phyloP scores from a whole-genome alignment of 805 yeast species.

The Saccharomycopsis capsularis region DNA sequence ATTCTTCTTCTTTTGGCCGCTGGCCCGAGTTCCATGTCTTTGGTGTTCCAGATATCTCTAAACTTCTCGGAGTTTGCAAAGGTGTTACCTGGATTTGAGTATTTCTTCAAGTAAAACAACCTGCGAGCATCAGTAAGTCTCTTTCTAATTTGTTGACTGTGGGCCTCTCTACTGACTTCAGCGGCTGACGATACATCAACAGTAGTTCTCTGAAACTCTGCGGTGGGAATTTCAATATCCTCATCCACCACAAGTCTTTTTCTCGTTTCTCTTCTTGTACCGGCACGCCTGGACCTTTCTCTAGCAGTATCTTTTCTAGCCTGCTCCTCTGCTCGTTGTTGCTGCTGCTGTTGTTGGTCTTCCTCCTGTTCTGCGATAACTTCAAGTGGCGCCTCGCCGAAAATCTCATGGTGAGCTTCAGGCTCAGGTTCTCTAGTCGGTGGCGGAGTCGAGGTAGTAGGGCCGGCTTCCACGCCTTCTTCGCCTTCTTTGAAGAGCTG shows the following conservation, averaged over 20 bases:
- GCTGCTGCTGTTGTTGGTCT: constrained; percentile 2
- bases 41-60: constrained; percentile 12
- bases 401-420: constrained; percentile 10
- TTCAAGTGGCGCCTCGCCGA: constrained; percentile 24
- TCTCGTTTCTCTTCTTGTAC: constrained; percentile 20
- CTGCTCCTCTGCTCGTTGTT: not conserved
- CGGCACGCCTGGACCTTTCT: not conserved
- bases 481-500: constrained; percentile 21
- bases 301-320: not conserved
- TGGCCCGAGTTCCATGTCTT: not conserved
- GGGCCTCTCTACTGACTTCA: not conserved
- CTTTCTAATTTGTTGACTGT: not conserved
- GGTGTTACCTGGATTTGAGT: constrained; percentile 7
- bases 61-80: constrained; percentile 5
- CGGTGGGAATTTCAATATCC: constrained; percentile 25
- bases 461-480: not conserved
- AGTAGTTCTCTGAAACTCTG: constrained; percentile 19
- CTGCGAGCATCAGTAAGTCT: not conserved
- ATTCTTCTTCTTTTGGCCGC: not conserved
- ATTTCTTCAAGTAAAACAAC: constrained; percentile 13
- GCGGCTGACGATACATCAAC: not conserved
- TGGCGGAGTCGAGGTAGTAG: not conserved
- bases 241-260: constrained; percentile 24
- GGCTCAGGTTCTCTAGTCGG: not conserved
- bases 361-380: constrained; percentile 10